phyloP scores from a whole-genome alignment of 306 rosid species.

The Quercus berberidifolia region DNA sequence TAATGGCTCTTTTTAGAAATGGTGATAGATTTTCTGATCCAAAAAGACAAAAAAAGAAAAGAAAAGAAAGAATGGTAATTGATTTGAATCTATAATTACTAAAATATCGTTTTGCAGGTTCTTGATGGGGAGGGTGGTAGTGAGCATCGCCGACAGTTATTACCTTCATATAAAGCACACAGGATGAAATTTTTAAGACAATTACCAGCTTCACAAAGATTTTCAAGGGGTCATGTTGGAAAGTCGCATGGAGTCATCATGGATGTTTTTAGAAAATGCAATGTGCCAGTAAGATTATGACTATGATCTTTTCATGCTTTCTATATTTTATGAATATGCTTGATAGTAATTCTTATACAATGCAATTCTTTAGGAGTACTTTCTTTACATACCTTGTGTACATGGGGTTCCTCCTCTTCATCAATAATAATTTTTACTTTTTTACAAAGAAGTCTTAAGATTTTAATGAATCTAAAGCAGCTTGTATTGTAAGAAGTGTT shows the following conservation, averaged over 20 bases:
- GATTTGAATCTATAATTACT: neutral
- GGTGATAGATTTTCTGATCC: neutral
- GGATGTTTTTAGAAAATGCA: conserved; percentile 54
- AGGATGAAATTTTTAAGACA: conserved; percentile 51
- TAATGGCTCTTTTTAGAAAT: neutral
- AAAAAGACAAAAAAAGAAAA: neutral
- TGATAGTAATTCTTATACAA: neutral
- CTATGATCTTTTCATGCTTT: neutral
- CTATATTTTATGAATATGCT: neutral
- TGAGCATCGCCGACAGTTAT: conserved; percentile 61
- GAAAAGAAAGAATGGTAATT: neutral
- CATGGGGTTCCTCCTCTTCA: no score
- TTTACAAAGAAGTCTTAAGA: no score
- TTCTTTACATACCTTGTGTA: no score
- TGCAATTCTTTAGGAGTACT: neutral
- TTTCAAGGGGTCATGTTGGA: conserved; percentile 54
- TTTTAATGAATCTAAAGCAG: neutral
- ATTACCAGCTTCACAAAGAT: conserved; percentile 28
- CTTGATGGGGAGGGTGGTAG: conserved; percentile 81
- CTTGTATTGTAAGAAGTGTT: neutral
- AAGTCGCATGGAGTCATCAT: conserved; percentile 47
- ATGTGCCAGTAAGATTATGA: conserved; percentile 57
- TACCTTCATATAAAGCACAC: conserved; percentile 86
- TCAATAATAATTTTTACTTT: no score
- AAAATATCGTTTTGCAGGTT: conserved; percentile 42